Evolutionary conservation across 495 filamentous ascomycete genomes (phyloP).

Genomic region (Penicillium subrubescens): DNA sequence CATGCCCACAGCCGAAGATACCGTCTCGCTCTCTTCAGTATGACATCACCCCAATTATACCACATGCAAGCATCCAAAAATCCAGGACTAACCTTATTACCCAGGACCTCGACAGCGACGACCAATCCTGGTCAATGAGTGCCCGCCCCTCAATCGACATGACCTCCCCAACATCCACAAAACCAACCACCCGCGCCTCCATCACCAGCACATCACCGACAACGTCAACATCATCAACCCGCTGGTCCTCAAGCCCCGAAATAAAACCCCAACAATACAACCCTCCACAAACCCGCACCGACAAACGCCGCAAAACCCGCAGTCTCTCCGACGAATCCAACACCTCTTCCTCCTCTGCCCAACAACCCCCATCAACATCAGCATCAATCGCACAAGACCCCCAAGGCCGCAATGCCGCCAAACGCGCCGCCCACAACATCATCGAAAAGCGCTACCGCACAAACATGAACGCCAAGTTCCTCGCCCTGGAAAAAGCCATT

Average conservation of each 20-base stretch:
- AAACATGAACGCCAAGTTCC: conserved; percentile 57
- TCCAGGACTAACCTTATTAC: background rate
- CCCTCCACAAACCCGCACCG: conserved; percentile 14
- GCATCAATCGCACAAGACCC: conserved; percentile 19
- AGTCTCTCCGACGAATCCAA: conserved; percentile 35
- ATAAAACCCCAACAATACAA: conserved; percentile 33
- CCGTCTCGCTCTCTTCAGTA: conserved; percentile 42
- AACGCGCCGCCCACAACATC: conserved; percentile 55
- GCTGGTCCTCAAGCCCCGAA: conserved; percentile 42
- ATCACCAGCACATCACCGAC: conserved; percentile 16
- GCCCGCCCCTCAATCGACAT: conserved; percentile 29
- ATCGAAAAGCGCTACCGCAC: conserved; percentile 57
- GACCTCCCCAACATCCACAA: conserved; percentile 15
- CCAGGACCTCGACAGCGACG: conserved; percentile 47
- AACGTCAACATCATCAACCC: conserved; percentile 19
- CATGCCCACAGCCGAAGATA: conserved; percentile 39
- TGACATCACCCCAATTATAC: background rate
- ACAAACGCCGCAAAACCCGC: conserved; percentile 36
- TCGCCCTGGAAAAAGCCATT: conserved; percentile 46
- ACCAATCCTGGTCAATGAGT: conserved; percentile 40
- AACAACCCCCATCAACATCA: background rate
- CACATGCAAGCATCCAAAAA: background rate
- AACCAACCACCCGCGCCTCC: conserved; percentile 10
- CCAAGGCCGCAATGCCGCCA: conserved; percentile 45
- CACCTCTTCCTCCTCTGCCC: conserved; percentile 18